Conservation (phyloP, 2,329 filamentous ascomycete genomes). For the Exophiala dermatitidis region DNA sequence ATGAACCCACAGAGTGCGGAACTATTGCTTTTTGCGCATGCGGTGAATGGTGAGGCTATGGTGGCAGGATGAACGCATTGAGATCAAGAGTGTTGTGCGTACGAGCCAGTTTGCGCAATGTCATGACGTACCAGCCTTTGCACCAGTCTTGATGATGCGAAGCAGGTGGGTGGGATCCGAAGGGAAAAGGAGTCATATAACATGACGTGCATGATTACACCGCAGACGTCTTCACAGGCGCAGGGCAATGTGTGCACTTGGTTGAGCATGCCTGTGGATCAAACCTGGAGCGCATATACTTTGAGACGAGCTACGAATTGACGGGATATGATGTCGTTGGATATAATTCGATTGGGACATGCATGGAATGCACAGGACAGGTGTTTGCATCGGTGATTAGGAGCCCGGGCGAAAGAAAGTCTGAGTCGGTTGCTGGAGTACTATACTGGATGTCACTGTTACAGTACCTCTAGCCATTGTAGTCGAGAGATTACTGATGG, state of each 20-base stretch:
- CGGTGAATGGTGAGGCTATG: constrained; percentile 4
- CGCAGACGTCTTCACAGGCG: neutral
- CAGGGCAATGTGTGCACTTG: neutral
- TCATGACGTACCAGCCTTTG: too few relatives aligned
- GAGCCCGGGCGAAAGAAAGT: neutral
- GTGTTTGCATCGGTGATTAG: neutral
- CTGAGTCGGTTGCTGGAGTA: neutral
- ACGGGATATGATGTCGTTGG: constrained; percentile 20
- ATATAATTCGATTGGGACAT: constrained; percentile 7
- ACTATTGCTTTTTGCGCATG: constrained; percentile 24
- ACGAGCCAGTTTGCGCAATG: too few relatives aligned
- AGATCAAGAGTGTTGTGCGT: too few relatives aligned
- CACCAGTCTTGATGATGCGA: neutral
- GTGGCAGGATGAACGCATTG: constrained; percentile 2
- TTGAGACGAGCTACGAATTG: constrained; percentile 20
- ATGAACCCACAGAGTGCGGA: constrained; percentile 30
- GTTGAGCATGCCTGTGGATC: neutral
- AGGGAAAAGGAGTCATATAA: neutral
- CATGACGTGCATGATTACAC: neutral
- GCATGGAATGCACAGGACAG: neutral
- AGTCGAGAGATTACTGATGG: too few relatives aligned
- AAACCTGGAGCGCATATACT: neutral
- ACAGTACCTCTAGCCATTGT: too few relatives aligned
- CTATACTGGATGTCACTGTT: too few relatives aligned
- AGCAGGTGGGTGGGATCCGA: neutral